Conservation (phyloP, 495 filamentous ascomycete genomes). For the Chaetomium cochliodes region DNA sequence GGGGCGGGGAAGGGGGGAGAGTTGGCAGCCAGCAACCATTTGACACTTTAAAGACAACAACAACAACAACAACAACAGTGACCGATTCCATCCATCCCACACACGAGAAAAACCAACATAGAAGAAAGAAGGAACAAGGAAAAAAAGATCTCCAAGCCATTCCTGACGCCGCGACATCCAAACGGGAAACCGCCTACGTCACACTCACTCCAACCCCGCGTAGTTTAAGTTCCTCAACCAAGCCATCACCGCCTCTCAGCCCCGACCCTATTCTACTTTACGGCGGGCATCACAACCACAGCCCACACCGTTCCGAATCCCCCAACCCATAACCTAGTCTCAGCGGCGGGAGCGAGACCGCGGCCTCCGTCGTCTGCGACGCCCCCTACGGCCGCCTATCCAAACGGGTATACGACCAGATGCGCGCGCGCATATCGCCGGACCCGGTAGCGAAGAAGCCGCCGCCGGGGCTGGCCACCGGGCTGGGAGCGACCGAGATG, state of each 20-base stretch:
- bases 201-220: neutral
- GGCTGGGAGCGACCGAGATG: constrained; percentile 85
- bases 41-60: too few species aligned
- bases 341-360: too few species aligned
- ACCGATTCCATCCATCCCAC: constrained; percentile 6
- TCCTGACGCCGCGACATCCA: constrained; percentile 24
- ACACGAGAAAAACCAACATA: neutral
- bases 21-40: neutral
- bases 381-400: constrained; percentile 15
- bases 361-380: too few species aligned
- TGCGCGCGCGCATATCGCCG: constrained; percentile 86
- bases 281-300: neutral
- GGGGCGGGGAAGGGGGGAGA: neutral
- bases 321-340: too few species aligned
- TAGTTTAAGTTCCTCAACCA: neutral
- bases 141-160: constrained; percentile 17
- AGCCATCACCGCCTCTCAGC: neutral
- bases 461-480: constrained; percentile 74
- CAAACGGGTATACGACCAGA: constrained; percentile 68
- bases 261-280: neutral
- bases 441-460: constrained; percentile 83
- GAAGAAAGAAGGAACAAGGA: neutral
- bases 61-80: neutral
- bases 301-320: too few species aligned
- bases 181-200: constrained; percentile 13